These are phyloP conservation scores for Uncinocarpus reesii DNA, from an alignment of 2,329 filamentous ascomycete genomes.

Conservation along the genomic window DNA sequence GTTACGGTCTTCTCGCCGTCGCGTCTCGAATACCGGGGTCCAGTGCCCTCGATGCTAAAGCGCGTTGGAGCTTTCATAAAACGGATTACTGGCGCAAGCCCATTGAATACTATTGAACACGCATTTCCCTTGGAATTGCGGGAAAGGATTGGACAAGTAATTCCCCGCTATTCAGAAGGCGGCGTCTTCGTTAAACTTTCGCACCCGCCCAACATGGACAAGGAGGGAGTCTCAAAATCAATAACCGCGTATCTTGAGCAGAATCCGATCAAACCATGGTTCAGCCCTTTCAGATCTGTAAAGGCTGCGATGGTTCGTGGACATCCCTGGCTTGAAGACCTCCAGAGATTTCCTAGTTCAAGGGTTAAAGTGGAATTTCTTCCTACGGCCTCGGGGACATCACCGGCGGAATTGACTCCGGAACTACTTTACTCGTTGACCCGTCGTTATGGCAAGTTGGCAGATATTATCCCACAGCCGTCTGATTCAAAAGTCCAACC, in stretches of 20 bases:
- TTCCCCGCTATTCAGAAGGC: constrained; percentile 80
- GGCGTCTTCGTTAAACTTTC: constrained; percentile 86
- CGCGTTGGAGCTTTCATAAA: constrained; percentile 42
- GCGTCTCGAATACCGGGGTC: constrained; percentile 41
- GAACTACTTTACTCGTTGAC: constrained; percentile 82
- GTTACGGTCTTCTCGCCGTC: constrained; percentile 58
- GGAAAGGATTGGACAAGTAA: constrained; percentile 65
- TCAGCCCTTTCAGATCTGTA: constrained; percentile 67
- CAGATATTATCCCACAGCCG: constrained; percentile 71
- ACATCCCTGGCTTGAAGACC: constrained; percentile 85
- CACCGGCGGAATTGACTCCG: constrained; percentile 69
- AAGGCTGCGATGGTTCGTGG: constrained; percentile 66
- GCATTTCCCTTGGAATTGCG: constrained; percentile 54
- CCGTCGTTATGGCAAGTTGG: constrained; percentile 78
- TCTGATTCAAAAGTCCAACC: constrained; percentile 78
- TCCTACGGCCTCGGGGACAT: constrained; percentile 57
- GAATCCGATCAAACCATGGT: constrained; percentile 74
- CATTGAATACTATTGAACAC: constrained; percentile 45
- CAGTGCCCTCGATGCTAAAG: constrained; percentile 39
- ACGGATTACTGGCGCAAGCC: constrained; percentile 45
- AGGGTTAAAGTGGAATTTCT: constrained; percentile 77
- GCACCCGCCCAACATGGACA: constrained; percentile 39
- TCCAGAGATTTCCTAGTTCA: constrained; percentile 68
- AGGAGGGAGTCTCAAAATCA: constrained; percentile 49
- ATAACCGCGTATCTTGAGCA: constrained; percentile 56